Conservation (phyloP, 345 rosid genomes). For the Dimocarpus longan region DNA sequence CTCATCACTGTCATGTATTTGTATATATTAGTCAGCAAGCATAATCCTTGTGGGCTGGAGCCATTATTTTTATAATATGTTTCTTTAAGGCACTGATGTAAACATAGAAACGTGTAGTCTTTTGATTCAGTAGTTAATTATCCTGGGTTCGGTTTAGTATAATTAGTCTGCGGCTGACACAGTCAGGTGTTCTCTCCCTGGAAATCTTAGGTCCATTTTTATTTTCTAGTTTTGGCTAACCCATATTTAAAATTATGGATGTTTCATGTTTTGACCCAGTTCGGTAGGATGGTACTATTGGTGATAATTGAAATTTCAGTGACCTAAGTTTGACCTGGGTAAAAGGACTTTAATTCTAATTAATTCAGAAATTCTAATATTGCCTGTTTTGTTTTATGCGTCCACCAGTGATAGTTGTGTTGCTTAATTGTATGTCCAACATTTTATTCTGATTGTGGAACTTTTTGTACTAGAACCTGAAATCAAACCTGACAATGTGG, state of each 20-base stretch:
- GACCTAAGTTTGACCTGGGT: background rate
- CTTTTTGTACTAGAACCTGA: conserved; percentile 67
- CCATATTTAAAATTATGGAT: background rate
- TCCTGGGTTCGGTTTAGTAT: background rate
- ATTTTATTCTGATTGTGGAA: conserved; percentile 22
- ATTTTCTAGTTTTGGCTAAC: background rate
- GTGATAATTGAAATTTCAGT: background rate
- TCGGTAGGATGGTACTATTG: background rate
- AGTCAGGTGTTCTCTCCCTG: background rate
- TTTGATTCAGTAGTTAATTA: no score
- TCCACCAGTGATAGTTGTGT: background rate
- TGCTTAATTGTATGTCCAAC: conserved; percentile 11
- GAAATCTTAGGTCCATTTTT: background rate
- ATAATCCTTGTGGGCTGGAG: background rate
- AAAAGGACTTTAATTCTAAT: background rate
- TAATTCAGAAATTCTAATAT: background rate
- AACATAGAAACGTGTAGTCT: background rate
- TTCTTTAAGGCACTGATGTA: background rate
- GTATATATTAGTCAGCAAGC: background rate
- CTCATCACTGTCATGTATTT: background rate
- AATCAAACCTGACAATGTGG: conserved; percentile 92
- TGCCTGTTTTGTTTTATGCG: background rate
- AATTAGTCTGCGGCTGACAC: background rate
- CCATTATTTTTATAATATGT: background rate
- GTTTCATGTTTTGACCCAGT: background rate